Conservation (phyloP, 306 rosid genomes). For the Morella rubra region DNA sequence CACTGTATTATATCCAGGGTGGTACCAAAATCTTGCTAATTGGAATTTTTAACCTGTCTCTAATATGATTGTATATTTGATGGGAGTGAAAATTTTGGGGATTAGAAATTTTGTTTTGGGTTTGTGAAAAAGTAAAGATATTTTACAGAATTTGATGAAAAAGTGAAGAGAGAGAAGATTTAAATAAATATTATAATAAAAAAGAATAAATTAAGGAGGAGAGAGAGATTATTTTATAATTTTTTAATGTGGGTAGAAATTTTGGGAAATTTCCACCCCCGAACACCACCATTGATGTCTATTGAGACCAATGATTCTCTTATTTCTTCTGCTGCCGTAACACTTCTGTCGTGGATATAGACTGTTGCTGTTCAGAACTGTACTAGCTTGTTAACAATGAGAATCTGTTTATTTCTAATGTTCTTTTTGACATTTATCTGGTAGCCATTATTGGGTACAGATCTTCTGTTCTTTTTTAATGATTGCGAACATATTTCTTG, state of each 20-base stretch:
- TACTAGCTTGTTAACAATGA: neutral
- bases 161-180: too few relatives aligned
- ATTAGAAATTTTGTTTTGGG: too few relatives aligned
- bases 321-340: neutral
- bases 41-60: neutral
- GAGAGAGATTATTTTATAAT: too few relatives aligned
- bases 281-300: too few relatives aligned
- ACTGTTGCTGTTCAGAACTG: neutral
- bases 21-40: neutral
- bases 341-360: neutral
- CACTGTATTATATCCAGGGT: neutral
- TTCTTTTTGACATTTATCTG: neutral
- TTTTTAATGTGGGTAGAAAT: too few relatives aligned
- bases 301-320: neutral
- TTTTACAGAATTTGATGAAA: too few relatives aligned
- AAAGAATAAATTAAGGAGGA: too few relatives aligned
- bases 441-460: too few relatives aligned
- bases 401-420: neutral
- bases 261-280: too few relatives aligned
- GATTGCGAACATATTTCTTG: neutral
- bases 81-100: too few relatives aligned
- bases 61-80: conserved; percentile 11
- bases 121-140: too few relatives aligned
- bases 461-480: neutral
- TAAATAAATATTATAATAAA: too few relatives aligned